Conservation (phyloP, 2,329 filamentous ascomycete genomes). For the Cercospora zeina region DNA sequence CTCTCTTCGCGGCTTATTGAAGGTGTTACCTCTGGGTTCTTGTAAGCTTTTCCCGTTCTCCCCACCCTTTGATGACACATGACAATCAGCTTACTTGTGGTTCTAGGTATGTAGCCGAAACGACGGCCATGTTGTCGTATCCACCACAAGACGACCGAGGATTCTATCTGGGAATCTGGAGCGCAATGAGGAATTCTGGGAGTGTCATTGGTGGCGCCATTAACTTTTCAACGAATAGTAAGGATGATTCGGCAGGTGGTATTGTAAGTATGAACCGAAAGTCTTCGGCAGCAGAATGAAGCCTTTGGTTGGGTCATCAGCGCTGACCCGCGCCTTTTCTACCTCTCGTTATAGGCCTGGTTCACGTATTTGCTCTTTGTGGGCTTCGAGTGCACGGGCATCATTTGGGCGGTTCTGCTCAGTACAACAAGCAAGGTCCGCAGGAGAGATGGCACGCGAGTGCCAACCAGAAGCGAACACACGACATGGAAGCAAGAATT, state of each 20-base stretch:
- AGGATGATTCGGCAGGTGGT: slow-evolving; percentile 29
- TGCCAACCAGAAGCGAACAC: slow-evolving; percentile 26
- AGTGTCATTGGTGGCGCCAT: slow-evolving; percentile 42
- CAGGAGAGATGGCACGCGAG: slow-evolving; percentile 32
- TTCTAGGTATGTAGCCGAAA: slow-evolving; percentile 39
- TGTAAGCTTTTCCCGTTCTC: slow-evolving; percentile 8
- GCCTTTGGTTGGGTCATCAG: not conserved
- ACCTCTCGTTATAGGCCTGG: slow-evolving; percentile 22
- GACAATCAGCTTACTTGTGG: not conserved
- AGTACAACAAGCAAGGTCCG: slow-evolving; percentile 34
- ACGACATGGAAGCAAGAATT: slow-evolving; percentile 32
- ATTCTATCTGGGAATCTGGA: slow-evolving; percentile 35
- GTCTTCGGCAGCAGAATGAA: not conserved
- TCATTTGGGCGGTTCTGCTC: slow-evolving; percentile 37
- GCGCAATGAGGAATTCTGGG: slow-evolving; percentile 41
- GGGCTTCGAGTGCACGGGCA: slow-evolving; percentile 38
- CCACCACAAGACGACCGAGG: slow-evolving; percentile 41
- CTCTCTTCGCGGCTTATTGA: slow-evolving; percentile 38
- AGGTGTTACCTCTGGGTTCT: slow-evolving; percentile 28
- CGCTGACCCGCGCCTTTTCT: not conserved
- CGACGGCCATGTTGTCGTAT: slow-evolving; percentile 44
- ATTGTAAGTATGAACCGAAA: slow-evolving; percentile 22
- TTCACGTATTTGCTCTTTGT: slow-evolving; percentile 40
- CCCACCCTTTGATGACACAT: not conserved
- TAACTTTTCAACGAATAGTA: slow-evolving; percentile 39